Percentiles rank a stretch among this genome's conserved stretches.
phyloP scores from a whole-genome alignment of 2,329 filamentous ascomycete genomes.

The Corniculantispora saksenae region DNA sequence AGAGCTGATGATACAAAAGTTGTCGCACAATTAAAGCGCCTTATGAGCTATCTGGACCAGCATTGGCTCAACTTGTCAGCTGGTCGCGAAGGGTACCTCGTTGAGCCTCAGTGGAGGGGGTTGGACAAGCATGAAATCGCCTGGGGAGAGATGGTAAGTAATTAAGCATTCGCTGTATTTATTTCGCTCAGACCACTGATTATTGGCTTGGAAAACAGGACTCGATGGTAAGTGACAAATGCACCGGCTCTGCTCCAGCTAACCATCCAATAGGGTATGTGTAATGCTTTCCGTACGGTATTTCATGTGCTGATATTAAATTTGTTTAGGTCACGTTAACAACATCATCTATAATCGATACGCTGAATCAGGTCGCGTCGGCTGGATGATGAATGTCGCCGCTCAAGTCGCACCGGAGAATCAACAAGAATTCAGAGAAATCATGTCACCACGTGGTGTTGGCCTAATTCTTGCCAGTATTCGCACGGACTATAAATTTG shows the following conservation, averaged over 20 bases:
- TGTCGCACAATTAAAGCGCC: conserved; percentile 18
- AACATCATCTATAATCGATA: conserved; percentile 83
- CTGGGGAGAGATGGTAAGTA: conserved; percentile 79
- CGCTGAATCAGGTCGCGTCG: conserved; percentile 78
- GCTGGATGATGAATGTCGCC: conserved; percentile 74
- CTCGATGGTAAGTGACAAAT: conserved; percentile 49
- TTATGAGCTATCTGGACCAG: conserved; percentile 27
- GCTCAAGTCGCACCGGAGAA: conserved; percentile 62
- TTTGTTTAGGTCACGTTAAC: conserved; percentile 66
- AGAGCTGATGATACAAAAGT: conserved; percentile 4
- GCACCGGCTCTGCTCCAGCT: not conserved
- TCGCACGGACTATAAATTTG: conserved; percentile 84
- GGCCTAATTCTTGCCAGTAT: conserved; percentile 82
- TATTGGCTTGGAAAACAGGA: conserved; percentile 37
- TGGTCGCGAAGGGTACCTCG: conserved; percentile 75
- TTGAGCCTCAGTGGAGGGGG: conserved; percentile 56
- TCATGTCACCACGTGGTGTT: conserved; percentile 65
- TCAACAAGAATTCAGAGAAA: conserved; percentile 63
- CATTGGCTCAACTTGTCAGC: conserved; percentile 73
- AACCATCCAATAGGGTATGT: conserved; percentile 14
- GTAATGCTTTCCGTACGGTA: too few species aligned
- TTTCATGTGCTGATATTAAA: not conserved
- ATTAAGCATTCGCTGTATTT: too few species aligned
- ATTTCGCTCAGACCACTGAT: not conserved
- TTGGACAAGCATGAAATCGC: conserved; percentile 67